Percentiles rank a stretch among this genome's conserved stretches.
Conservation (phyloP, 495 filamentous ascomycete genomes). For the Bacidia rubella region DNA sequence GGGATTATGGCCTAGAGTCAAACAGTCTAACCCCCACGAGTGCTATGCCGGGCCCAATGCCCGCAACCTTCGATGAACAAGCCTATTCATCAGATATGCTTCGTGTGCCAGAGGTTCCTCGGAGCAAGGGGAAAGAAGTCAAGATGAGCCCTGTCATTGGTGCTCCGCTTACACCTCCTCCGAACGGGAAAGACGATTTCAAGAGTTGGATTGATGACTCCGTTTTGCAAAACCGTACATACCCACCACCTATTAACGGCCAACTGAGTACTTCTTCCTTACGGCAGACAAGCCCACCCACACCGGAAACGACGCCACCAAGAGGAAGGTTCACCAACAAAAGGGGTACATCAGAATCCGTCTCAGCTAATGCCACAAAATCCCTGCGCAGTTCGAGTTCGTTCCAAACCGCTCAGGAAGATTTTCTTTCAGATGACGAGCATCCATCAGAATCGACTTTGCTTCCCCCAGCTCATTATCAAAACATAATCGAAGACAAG, state of each 20-base stretch:
- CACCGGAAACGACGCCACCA: constrained; percentile 60
- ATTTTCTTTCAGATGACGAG: constrained; percentile 48
- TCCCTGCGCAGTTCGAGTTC: constrained; percentile 59
- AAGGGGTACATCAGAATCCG: constrained; percentile 26
- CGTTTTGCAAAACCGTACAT: constrained; percentile 1
- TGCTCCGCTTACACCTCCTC: constrained; percentile 17
- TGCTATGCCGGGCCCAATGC: no score
- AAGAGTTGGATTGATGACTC: constrained; percentile 16
- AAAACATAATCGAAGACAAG: constrained; percentile 24
- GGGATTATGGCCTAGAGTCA: no score
- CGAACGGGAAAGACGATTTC: constrained; percentile 11
- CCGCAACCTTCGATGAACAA: no score
- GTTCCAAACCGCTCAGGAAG: constrained; percentile 59
- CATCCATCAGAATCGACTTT: constrained; percentile 27
- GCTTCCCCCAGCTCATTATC: constrained; percentile 27
- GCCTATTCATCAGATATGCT: no score
- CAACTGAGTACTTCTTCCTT: constrained; percentile 37
- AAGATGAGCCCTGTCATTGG: constrained; percentile 2
- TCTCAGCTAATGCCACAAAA: constrained; percentile 32
- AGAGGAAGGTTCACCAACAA: constrained; percentile 30
- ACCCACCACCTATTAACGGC: constrained; percentile 6
- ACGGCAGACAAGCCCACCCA: constrained; percentile 54
- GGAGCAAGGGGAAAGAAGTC: constrained; percentile 8
- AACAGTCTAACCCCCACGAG: no score
- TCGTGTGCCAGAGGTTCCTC: constrained; percentile 14